Base-by-base conservation (phyloP, 192 early-diverging fungal genomes). In the Coemansia sp. region DNA sequence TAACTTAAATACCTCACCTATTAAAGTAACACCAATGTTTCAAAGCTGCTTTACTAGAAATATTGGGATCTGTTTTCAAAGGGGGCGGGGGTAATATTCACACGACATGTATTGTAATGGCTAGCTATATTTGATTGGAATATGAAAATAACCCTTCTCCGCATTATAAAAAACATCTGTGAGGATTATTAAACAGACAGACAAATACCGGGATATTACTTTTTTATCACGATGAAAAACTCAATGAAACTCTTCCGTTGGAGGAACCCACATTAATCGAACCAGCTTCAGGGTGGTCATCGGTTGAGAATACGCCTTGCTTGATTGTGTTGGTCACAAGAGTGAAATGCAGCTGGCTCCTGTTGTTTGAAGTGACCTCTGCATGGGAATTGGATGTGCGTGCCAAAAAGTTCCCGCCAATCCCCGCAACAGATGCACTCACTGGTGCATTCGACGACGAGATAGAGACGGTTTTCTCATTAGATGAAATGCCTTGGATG, bases 361-460 rank as follows among this genome's bases (percentile, higher is more conserved):
- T 23, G 29, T 58, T 21, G 9, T 25, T 43, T 4, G 15, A 13
- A 6, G 21, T 46, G 37, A 80, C 65, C 4, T 29, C n/a, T 0
- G 46, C 68, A 6, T 64, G 61, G 1, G 67, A 62, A 52, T 79
- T 73, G 12, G 65, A 61, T 4, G 77, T 79, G 0, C 29, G 33
- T 2, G 66, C 68, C 39, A 71, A 51, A 42, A 80, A 80, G 2
- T 1, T 53, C n/a, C 77, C 72, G 6, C 26, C n/a, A 16, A 80
- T 35, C 15, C 46, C 65, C 2, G 25, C n/a, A 34, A 62, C 33
- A 6, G 3, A 35, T 46, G 64, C 43, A 2, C 33, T 43, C 6
- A 73, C 59, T 7, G 25, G 29, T 0, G 43, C 67, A 39, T 80
- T 80, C 26, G 62, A 64, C 12, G 77, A 61, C 25, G 25, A 20